phyloP scores from a whole-genome alignment of 805 yeast genomes.

The Scheffersomyces amazonensis region DNA sequence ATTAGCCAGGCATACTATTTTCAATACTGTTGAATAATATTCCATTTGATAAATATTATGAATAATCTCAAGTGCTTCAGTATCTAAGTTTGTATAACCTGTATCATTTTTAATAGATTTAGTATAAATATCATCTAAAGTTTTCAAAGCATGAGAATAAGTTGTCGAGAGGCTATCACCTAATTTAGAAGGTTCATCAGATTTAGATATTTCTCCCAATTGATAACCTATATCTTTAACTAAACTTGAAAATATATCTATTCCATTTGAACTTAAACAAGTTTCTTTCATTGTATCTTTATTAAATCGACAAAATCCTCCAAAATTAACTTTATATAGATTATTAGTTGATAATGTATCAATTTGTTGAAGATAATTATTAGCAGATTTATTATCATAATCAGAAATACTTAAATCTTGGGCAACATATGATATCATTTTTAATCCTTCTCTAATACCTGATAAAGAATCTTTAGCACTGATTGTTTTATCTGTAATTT shows the following conservation, averaged over 20 bases:
- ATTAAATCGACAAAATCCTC: conserved; percentile 48
- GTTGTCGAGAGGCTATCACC: conserved; percentile 41
- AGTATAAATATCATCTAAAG: conserved; percentile 10
- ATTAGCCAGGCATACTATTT: no score
- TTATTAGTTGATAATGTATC: conserved; percentile 45
- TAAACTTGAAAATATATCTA: conserved; percentile 46
- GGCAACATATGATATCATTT: conserved; percentile 43
- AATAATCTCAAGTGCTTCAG: conserved; percentile 4
- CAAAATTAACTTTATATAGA: conserved; percentile 40
- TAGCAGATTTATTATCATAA: conserved; percentile 2
- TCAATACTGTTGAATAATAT: conserved; percentile 10
- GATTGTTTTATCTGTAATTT: conserved; percentile 32
- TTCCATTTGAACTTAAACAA: conserved; percentile 38
- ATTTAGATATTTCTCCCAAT: conserved; percentile 37
- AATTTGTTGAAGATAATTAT: conserved; percentile 14
- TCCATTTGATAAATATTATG: conserved; percentile 11
- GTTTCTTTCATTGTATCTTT: conserved; percentile 11
- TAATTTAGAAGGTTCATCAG: conserved; percentile 34
- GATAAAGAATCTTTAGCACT: conserved; percentile 30
- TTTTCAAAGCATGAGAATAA: conserved; percentile 24
- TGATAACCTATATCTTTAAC: conserved; percentile 51
- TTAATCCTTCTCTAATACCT: conserved; percentile 39
- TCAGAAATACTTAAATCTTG: conserved; percentile 35
- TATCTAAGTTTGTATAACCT: conserved; percentile 9
- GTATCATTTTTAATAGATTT: conserved; percentile 9